phyloP scores from a whole-genome alignment of 768 basidiomycete genomes.

The Kwoniella sp. region DNA sequence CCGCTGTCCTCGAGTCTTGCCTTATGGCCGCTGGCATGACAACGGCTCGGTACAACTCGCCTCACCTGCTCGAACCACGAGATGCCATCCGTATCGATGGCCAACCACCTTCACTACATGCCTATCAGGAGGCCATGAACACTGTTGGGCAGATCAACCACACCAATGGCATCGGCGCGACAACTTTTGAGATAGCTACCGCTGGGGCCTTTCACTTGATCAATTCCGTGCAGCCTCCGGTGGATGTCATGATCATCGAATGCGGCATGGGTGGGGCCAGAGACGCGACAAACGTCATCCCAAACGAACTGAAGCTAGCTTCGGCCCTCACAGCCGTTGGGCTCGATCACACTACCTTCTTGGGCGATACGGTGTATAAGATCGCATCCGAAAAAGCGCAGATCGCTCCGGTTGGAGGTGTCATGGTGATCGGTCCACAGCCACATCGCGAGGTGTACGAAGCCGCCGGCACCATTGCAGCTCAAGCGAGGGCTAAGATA shows the following conservation, averaged over 20 bases:
- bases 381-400: conserved; percentile 81
- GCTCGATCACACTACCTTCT: conserved; percentile 85
- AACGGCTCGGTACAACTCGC: conserved; percentile 84
- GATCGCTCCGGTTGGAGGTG: conserved; percentile 61
- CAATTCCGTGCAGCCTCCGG: conserved; percentile 53
- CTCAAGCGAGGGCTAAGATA: conserved; percentile 10
- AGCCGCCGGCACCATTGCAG: conserved; percentile 15
- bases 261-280: conserved; percentile 90
- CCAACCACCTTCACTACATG: conserved; percentile 54
- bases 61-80: conserved; percentile 72
- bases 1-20: conserved; percentile 74
- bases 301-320: conserved; percentile 63
- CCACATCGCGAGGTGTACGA: conserved; percentile 57
- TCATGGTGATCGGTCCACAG: conserved; percentile 47
- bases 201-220: conserved; percentile 74
- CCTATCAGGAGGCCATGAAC: conserved; percentile 56
- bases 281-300: conserved; percentile 89
- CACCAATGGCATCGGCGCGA: conserved; percentile 55
- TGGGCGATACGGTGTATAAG: conserved; percentile 67
- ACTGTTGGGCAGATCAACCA: conserved; percentile 57
- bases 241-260: conserved; percentile 83
- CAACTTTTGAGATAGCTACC: conserved; percentile 79
- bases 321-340: conserved; percentile 84
- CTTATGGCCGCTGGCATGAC: conserved; percentile 58
- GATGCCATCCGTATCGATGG: conserved; percentile 73